phyloP scores from a whole-genome alignment of 768 basidiomycete genomes.

The Leucocoprinus birnbaumii region DNA sequence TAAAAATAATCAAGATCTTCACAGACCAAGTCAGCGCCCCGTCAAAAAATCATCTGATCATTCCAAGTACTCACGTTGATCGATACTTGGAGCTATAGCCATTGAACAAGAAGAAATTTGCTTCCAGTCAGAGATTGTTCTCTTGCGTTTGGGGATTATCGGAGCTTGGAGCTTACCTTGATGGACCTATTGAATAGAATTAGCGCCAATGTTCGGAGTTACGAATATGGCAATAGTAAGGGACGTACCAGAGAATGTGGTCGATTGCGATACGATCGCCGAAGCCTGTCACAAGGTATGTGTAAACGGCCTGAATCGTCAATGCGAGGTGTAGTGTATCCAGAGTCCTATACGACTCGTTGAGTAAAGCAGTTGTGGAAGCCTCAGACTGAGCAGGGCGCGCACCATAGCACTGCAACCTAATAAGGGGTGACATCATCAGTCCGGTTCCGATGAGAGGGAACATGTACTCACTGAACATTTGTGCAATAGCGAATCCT shows the following conservation, averaged over 20 bases:
- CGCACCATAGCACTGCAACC: slow-evolving; percentile 10
- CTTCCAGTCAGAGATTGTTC: neutral
- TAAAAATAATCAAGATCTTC: slow-evolving; percentile 36
- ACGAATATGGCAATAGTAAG: neutral
- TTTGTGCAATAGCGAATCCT: slow-evolving; percentile 34
- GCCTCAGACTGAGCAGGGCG: neutral
- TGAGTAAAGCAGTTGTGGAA: neutral
- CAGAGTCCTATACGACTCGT: slow-evolving; percentile 23
- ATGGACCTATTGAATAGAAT: slow-evolving; percentile 28
- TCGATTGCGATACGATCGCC: slow-evolving; percentile 24
- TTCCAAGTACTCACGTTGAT: slow-evolving; percentile 32
- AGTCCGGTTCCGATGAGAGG: slow-evolving; percentile 3
- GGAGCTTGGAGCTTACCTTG: slow-evolving; percentile 21
- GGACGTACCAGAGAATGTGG: slow-evolving; percentile 28
- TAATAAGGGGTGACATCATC: neutral
- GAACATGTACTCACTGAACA: slow-evolving; percentile 22
- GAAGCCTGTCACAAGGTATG: slow-evolving; percentile 33
- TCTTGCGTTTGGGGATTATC: neutral
- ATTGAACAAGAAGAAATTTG: neutral
- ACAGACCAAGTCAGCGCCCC: neutral
- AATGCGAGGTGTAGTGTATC: slow-evolving; percentile 33
- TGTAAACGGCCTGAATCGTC: slow-evolving; percentile 31
- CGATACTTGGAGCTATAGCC: slow-evolving; percentile 39
- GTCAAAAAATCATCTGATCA: neutral
- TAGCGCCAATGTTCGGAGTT: neutral